Conservation (phyloP, 306 rosid species). For the Abrus pulchellus region DNA sequence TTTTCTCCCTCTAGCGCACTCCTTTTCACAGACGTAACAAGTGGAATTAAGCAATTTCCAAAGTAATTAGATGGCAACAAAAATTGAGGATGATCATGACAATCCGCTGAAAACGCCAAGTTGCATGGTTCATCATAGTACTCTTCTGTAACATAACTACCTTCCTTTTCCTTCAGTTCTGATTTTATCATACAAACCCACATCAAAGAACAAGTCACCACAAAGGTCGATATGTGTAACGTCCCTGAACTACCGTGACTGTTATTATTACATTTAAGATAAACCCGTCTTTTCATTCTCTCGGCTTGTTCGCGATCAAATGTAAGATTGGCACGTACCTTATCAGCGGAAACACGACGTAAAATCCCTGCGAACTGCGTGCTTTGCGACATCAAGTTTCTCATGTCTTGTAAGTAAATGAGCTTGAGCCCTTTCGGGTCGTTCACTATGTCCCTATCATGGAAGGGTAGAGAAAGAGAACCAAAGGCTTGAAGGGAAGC, state of each 20-base stretch:
- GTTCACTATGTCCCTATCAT: background rate
- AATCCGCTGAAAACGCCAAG: slow-evolving; percentile 50
- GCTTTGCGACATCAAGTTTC: background rate
- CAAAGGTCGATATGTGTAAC: slow-evolving; percentile 16
- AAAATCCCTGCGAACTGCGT: background rate
- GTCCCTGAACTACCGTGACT: background rate
- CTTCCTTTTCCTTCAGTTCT: slow-evolving; percentile 1
- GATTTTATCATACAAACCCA: slow-evolving; percentile 42
- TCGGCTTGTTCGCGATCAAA: background rate
- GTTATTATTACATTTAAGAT: background rate
- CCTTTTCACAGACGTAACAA: slow-evolving; percentile 10
- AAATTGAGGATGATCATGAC: slow-evolving; percentile 37
- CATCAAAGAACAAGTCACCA: slow-evolving; percentile 27
- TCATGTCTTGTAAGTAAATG: background rate
- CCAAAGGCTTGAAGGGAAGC: background rate
- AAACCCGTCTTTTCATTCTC: slow-evolving; percentile 20
- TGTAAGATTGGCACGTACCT: slow-evolving; percentile 8
- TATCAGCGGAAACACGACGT: background rate
- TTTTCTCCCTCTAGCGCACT: slow-evolving; percentile 41
- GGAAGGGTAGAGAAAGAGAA: background rate
- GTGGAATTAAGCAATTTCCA: slow-evolving; percentile 47
- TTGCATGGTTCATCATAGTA: background rate
- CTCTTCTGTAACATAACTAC: background rate
- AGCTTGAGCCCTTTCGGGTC: slow-evolving; percentile 26
- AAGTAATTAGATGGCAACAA: slow-evolving; percentile 46